A percentile compares a stretch with the other conserved stretches of the same genome.
Evolutionary conservation across 2,329 filamentous ascomycete genomes (phyloP).

Genomic region (Sphaceloma murrayae): DNA sequence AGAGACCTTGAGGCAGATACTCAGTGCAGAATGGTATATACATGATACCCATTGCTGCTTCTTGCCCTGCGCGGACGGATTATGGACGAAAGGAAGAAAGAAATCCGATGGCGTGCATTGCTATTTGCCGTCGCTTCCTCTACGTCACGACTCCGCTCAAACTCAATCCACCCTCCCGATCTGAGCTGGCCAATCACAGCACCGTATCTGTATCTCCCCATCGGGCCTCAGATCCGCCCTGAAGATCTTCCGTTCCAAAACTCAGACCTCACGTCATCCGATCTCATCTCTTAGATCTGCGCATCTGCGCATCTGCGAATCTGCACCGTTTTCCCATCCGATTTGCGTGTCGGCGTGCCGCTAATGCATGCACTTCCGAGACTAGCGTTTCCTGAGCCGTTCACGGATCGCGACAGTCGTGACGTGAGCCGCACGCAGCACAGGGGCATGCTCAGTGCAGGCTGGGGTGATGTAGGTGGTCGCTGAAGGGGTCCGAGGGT

Average conservation of each 20-base stretch:
- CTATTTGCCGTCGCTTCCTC: too few species aligned
- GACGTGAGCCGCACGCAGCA: conserved; percentile 6
- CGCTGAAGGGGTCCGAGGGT: background rate
- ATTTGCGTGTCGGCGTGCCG: background rate
- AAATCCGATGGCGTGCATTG: too few species aligned
- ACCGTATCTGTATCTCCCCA: background rate
- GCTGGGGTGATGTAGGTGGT: conserved; percentile 14
- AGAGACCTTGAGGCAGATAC: too few species aligned
- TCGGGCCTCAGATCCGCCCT: background rate
- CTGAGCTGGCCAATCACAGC: conserved; percentile 4
- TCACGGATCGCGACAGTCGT: conserved; percentile 3
- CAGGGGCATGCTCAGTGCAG: background rate
- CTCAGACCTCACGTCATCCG: conserved; percentile 9
- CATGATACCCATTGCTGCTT: too few species aligned
- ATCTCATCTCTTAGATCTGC: conserved; percentile 6
- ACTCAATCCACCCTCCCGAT: conserved; percentile 9
- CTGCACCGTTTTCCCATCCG: background rate
- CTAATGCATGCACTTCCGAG: conserved; percentile 16
- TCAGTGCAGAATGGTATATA: too few species aligned
- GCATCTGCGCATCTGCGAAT: conserved; percentile 6
- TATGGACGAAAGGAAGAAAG: background rate
- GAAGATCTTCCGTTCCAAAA: conserved; percentile 7
- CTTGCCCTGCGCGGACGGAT: too few species aligned
- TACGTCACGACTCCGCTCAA: conserved; percentile 12
- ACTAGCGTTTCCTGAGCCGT: background rate